Evolutionary conservation across 345 rosid genomes (phyloP).

Genomic region (Luvunga scandens): DNA sequence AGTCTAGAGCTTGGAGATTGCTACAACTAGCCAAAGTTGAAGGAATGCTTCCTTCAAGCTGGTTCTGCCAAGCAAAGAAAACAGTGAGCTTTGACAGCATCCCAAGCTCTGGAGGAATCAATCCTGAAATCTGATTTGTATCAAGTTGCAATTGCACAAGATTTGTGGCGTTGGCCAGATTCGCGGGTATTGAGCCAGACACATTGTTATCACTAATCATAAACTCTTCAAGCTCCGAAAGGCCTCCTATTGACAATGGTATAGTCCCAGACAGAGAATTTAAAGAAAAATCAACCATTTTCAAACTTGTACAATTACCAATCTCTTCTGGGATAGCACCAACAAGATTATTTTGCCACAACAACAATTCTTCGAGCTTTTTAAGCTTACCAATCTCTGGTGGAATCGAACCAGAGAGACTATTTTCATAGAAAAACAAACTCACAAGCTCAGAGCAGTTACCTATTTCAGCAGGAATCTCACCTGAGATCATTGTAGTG

Average conservation of each 20-base stretch:
- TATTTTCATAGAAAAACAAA: constrained; percentile 75
- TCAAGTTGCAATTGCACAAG: constrained; percentile 81
- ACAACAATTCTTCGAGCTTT: constrained; percentile 63
- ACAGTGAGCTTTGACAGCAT: constrained; percentile 55
- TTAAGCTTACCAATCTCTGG: constrained; percentile 59
- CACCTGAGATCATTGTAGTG: constrained; percentile 79
- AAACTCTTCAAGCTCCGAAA: constrained; percentile 66
- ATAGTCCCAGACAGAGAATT: constrained; percentile 80
- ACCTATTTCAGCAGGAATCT: constrained; percentile 78
- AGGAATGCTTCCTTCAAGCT: constrained; percentile 94
- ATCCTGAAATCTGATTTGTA: constrained; percentile 76
- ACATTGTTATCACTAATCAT: constrained; percentile 87
- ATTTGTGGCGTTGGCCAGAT: constrained; percentile 58
- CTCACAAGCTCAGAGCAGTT: constrained; percentile 83
- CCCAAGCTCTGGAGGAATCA: constrained; percentile 79
- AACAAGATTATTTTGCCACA: constrained; percentile 78
- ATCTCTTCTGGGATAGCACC: constrained; percentile 86
- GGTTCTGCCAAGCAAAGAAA: constrained; percentile 89
- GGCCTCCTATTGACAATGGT: constrained; percentile 59
- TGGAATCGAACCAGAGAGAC: constrained; percentile 82
- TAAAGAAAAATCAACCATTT: constrained; percentile 71
- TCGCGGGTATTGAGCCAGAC: constrained; percentile 78
- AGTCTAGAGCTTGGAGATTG: constrained; percentile 69
- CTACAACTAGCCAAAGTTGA: constrained; percentile 54
- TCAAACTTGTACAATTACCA: constrained; percentile 72